These are phyloP conservation scores for Calonectria crousiana DNA, from an alignment of 2,329 filamentous ascomycete genomes.

Conservation along the genomic window DNA sequence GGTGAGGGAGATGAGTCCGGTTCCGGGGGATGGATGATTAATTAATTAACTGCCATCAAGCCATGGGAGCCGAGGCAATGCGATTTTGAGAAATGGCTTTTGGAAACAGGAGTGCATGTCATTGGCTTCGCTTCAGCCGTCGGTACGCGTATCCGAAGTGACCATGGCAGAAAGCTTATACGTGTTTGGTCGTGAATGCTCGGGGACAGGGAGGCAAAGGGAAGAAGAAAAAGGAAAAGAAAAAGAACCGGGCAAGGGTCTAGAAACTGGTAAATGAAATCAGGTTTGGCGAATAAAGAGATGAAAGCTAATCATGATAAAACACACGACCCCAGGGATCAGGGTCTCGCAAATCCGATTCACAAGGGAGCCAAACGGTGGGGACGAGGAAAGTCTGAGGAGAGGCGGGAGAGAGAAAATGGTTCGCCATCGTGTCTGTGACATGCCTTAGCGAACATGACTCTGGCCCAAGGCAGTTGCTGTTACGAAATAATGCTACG, in stretches of 20 bases:
- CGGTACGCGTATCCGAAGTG: not conserved
- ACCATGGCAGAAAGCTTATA: not conserved
- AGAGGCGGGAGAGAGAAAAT: not conserved
- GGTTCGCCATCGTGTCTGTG: not conserved
- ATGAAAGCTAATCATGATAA: not conserved
- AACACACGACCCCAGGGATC: not conserved
- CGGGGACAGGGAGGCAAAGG: not conserved
- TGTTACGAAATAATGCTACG: conserved; percentile 12
- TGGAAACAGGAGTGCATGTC: not conserved
- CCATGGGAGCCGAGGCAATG: not conserved
- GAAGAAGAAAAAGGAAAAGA: not conserved
- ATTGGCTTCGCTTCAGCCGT: not conserved
- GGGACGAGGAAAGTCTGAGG: not conserved
- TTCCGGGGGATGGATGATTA: conserved; percentile 7
- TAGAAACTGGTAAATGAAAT: not conserved
- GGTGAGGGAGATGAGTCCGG: not conserved
- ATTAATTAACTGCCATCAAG: not conserved
- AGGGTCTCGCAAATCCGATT: not conserved
- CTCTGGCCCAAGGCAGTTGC: not conserved
- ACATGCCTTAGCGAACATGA: not conserved
- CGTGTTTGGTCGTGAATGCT: not conserved
- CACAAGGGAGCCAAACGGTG: not conserved
- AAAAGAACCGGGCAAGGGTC: not conserved
- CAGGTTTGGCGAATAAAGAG: not conserved
- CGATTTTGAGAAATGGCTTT: not conserved